These are phyloP conservation scores for Actinomortierella ambigua DNA, from an alignment of 371 early-diverging fungal genomes.

Conservation along the genomic window DNA sequence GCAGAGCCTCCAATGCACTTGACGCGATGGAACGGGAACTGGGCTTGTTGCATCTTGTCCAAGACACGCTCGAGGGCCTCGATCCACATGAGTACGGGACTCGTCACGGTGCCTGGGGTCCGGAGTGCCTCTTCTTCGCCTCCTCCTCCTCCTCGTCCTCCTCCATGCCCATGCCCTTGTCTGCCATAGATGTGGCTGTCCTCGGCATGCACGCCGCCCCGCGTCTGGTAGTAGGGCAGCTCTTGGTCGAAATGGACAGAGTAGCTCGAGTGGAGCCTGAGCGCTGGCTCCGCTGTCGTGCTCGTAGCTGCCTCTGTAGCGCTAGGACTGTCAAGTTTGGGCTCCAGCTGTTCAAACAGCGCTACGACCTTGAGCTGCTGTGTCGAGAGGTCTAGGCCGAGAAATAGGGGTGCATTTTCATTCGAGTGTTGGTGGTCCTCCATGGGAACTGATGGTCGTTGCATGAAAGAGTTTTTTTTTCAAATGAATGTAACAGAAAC, in stretches of 20 bases:
- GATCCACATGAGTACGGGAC: conserved; percentile 83
- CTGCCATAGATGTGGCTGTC: neutral
- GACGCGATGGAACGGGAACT: conserved; percentile 48
- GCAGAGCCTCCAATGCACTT: conserved; percentile 72
- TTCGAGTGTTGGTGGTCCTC: neutral
- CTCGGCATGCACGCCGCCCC: conserved; percentile 26
- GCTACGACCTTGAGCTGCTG: conserved; percentile 78
- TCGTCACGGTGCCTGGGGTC: conserved; percentile 55
- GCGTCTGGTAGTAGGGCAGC: conserved; percentile 23
- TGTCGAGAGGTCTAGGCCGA: conserved; percentile 80
- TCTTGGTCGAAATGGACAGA: conserved; percentile 31
- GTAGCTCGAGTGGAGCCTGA: conserved; percentile 23
- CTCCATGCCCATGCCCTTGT: neutral
- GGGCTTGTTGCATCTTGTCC: conserved; percentile 39
- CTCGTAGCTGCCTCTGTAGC: neutral
- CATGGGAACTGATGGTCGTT: neutral
- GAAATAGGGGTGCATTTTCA: conserved; percentile 46
- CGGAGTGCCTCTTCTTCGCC: conserved; percentile 60
- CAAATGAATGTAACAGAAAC: too few species aligned
- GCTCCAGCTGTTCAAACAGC: conserved; percentile 48
- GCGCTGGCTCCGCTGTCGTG: neutral
- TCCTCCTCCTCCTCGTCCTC: conserved; percentile 2
- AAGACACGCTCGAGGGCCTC: conserved; percentile 74
- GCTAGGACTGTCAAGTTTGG: conserved; percentile 1
- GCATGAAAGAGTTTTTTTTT: too few species aligned